Evolutionary conservation across 1,284 basidiomycete species (phyloP).

Genomic region (Farysia itapuensis): DNA sequence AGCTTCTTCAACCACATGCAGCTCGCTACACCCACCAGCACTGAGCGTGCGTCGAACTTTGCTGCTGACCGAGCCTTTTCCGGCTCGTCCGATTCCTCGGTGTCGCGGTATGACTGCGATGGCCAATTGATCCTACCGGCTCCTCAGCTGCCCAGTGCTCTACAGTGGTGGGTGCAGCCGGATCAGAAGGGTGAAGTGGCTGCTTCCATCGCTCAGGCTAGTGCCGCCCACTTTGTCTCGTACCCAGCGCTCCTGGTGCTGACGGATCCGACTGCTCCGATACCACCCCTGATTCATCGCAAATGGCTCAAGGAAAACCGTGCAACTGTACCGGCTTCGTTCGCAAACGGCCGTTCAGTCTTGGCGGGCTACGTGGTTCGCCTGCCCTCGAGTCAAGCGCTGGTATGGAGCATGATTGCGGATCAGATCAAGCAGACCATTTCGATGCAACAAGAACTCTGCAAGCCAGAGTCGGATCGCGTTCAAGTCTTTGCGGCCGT

Average conservation of each 20-base stretch:
- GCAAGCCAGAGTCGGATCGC: conserved; percentile 8
- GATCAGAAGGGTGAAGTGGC: conserved; percentile 29
- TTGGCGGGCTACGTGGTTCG: conserved; percentile 48
- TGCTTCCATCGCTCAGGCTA: conserved; percentile 40
- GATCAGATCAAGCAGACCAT: conserved; percentile 25
- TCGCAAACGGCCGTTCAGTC: conserved; percentile 44
- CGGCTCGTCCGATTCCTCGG: conserved; percentile 7
- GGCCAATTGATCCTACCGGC: conserved; percentile 19
- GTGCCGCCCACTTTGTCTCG: conserved; percentile 48
- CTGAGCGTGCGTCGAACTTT: neutral
- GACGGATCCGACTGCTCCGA: conserved; percentile 47
- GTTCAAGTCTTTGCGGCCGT: conserved; percentile 37
- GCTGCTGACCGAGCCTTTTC: conserved; percentile 17
- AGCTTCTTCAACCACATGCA: neutral
- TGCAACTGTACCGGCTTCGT: conserved; percentile 22
- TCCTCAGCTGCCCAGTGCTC: conserved; percentile 23
- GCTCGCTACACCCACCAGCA: neutral
- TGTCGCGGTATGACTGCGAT: conserved; percentile 28
- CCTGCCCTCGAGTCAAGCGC: conserved; percentile 40
- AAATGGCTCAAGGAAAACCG: conserved; percentile 50
- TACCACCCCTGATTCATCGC: conserved; percentile 50
- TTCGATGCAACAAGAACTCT: conserved; percentile 3
- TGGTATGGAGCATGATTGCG: conserved; percentile 42
- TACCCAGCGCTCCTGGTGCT: conserved; percentile 52
- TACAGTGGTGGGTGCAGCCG: conserved; percentile 47